Evolutionary conservation across 2,329 filamentous ascomycete species (phyloP), one percentile per base, ranked within the genome.

Genomic region (Ceratocystis albifundus): DNA sequence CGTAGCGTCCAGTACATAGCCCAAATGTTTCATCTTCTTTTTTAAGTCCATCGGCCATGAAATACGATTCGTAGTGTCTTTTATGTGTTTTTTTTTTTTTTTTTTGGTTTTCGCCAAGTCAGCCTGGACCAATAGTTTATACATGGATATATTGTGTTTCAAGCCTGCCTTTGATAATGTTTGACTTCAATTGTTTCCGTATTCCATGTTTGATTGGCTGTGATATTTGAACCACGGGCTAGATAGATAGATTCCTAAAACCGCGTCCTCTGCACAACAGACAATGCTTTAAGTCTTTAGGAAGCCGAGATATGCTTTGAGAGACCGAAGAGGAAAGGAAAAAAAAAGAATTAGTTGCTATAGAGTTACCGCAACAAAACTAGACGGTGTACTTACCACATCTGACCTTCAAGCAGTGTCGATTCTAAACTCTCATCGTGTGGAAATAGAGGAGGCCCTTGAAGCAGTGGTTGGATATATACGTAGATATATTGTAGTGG

Each of bases 1-100:
- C 8, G 28, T 17, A 59, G 48, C 48, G 3, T 25, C 20, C 4
- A 25, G 22, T 3, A 25, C 48, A 10, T 59, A n/a, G 28, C 53
- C 12, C 53, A 30, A 59, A 32, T 59, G 53, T 59, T 59, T 59
- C 53, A 59, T 7, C n/a, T 59, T 30, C 53, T 15, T 25, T 15
- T 25, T 53, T 12, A 36, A 12, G n/a, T 25, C 25, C 17, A 17
- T n/a, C 53, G n/a, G 25, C 28, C 53, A 25, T 25, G 10, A 22
- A 48, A 53, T 12, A 53, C 15, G 32, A 53, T 2, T 20, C 48
- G 15, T 15, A 25, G 6, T 5, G 10, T 4, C 1, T 53, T 53
- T 12, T 8, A n/a, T n/a, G n/a, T n/a, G n/a, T 8, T 12, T 53
- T 20, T 12, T 3, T 12, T 12, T 28, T 20, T 53, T 53, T 7